Evolutionary conservation across 2,329 filamentous ascomycete genomes (phyloP).

Genomic region (Monosporascus sp.): DNA sequence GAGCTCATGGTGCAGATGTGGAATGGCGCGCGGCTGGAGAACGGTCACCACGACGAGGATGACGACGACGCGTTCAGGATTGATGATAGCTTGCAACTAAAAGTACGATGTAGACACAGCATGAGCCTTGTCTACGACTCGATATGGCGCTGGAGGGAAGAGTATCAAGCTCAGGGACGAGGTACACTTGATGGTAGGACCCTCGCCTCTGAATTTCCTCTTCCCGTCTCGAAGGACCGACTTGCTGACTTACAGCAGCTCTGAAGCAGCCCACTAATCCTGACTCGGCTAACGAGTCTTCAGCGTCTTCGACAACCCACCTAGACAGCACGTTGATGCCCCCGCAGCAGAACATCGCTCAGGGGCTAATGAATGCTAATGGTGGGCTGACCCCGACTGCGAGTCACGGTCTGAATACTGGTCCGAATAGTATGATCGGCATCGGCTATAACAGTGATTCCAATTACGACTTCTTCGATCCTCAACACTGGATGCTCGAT

Average conservation of each 20-base stretch:
- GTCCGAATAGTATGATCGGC: conserved; percentile 43
- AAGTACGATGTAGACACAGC: conserved; percentile 77
- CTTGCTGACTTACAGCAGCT: conserved; percentile 44
- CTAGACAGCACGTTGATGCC: conserved; percentile 56
- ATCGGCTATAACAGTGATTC: conserved; percentile 57
- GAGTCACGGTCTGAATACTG: conserved; percentile 38
- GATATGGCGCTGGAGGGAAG: conserved; percentile 80
- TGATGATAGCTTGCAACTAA: conserved; percentile 70
- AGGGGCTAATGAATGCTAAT: conserved; percentile 42
- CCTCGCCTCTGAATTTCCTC: conserved; percentile 7
- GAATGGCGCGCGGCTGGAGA: conserved; percentile 60
- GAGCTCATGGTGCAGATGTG: conserved; percentile 87
- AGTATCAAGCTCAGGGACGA: conserved; percentile 67
- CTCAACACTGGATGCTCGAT: conserved; percentile 90
- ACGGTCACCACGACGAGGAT: conserved; percentile 40
- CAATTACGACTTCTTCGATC: conserved; percentile 85
- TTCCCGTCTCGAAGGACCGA: conserved; percentile 19
- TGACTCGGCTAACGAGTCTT: conserved; percentile 70
- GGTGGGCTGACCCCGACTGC: conserved; percentile 49
- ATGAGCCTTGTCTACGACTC: conserved; percentile 83
- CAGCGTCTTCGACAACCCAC: conserved; percentile 57
- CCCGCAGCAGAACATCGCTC: conserved; percentile 41
- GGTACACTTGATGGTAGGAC: conserved; percentile 65
- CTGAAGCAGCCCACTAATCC: conserved; percentile 84
- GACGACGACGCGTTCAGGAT: conserved; percentile 49